Percentiles rank a stretch among this genome's conserved stretches.
These are phyloP conservation scores for Neurospora sp. DNA, from an alignment of 495 filamentous ascomycete genomes.

Conservation along the genomic window DNA sequence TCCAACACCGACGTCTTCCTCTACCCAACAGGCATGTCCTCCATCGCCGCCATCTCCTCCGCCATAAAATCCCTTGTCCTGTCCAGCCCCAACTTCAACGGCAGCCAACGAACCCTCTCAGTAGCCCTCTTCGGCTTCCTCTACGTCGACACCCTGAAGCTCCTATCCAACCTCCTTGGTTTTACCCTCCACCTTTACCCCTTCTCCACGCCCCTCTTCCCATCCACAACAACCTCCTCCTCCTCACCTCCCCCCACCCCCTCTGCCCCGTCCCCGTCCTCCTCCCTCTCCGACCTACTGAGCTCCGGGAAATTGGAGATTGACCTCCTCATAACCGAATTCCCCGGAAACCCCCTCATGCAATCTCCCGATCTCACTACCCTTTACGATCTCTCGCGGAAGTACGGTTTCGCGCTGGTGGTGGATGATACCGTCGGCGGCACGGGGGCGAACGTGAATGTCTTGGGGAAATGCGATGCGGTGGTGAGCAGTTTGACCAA, in stretches of 20 bases:
- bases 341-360: slow-evolving; percentile 20
- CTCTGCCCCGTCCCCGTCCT: too few relatives aligned
- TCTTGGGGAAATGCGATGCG: slow-evolving; percentile 9
- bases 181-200: not conserved
- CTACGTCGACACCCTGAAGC: slow-evolving; percentile 22
- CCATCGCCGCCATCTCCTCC: not conserved
- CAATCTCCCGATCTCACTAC: slow-evolving; percentile 7
- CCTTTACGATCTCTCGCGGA: not conserved
- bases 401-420: slow-evolving; percentile 5
- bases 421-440: slow-evolving; percentile 20
- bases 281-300: not conserved
- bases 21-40: slow-evolving; percentile 16
- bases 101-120: not conserved
- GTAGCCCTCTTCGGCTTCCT: slow-evolving; percentile 4
- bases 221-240: too few relatives aligned
- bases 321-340: slow-evolving; percentile 13
- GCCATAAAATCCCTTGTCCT: slow-evolving; percentile 1
- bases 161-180: slow-evolving; percentile 4
- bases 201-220: not conserved
- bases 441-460: slow-evolving; percentile 5
- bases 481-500: slow-evolving; percentile 20
- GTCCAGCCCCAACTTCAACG: not conserved
- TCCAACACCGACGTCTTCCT: slow-evolving; percentile 13
- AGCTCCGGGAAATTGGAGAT: too few relatives aligned
- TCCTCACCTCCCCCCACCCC: too few relatives aligned